phyloP scores from a whole-genome alignment of 176 grass and related monocot genomes.

The Oropetium thomaeum region DNA sequence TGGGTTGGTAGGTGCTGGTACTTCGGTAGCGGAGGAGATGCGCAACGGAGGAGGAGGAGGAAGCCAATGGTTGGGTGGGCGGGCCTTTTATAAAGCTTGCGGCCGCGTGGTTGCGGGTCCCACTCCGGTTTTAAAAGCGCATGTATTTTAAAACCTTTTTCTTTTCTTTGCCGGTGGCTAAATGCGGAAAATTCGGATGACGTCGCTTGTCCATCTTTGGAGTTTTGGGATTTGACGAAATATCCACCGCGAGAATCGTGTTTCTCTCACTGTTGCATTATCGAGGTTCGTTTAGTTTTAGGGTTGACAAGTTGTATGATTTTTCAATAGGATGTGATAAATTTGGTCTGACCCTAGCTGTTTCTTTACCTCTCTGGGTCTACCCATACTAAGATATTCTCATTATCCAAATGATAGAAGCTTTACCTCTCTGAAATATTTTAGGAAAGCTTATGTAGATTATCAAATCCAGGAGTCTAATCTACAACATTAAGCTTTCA shows the following conservation, averaged over 20 bases:
- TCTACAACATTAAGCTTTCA: too few relatives aligned
- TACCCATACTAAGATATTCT: too few relatives aligned
- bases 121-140: slow-evolving; percentile 21
- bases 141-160: not conserved
- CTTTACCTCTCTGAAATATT: too few relatives aligned
- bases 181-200: slow-evolving; percentile 1
- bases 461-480: too few relatives aligned
- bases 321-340: not conserved
- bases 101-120: slow-evolving; percentile 7
- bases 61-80: accelerated
- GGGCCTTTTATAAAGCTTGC: slow-evolving; percentile 30
- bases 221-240: not conserved
- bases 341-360: not conserved
- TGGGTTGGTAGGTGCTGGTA: too few relatives aligned
- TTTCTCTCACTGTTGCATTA: not conserved
- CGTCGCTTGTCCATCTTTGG: not conserved
- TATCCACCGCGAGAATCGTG: not conserved
- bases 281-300: not conserved
- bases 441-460: too few relatives aligned
- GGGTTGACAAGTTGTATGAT: not conserved
- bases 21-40: not conserved
- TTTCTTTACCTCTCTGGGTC: too few relatives aligned
- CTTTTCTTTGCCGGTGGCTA: not conserved
- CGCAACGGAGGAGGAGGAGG: not conserved
- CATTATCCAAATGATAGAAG: too few relatives aligned